Evolutionary conservation across 441 rosid species (phyloP).

Genomic region (Raphanus hybrid): DNA sequence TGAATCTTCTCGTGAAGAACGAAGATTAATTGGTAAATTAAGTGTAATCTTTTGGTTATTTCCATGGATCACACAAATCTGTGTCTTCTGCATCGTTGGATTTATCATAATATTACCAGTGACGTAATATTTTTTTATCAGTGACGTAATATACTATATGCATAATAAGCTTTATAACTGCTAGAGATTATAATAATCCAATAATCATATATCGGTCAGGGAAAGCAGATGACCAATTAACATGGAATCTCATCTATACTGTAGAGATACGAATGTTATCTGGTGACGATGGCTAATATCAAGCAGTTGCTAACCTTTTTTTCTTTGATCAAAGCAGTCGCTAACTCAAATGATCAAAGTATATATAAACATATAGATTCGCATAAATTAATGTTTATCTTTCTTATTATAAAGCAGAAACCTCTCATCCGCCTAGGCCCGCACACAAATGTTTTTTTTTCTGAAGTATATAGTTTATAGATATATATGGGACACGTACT

Average conservation of each 20-base stretch:
- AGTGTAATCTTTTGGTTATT: constrained; percentile 33
- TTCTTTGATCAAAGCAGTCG: too few species aligned
- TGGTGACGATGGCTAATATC: too few species aligned
- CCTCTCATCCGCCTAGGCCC: not conserved
- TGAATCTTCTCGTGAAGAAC: constrained; percentile 41
- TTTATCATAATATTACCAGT: not conserved
- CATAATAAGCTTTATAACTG: not conserved
- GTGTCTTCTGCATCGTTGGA: constrained; percentile 14
- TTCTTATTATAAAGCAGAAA: too few species aligned
- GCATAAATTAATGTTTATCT: too few species aligned
- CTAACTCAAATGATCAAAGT: too few species aligned
- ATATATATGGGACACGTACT: not conserved
- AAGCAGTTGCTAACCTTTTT: too few species aligned
- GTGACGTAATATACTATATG: constrained; percentile 2
- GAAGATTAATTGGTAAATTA: constrained; percentile 24
- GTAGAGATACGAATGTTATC: not conserved
- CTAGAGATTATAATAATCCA: not conserved
- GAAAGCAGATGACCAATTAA: not conserved
- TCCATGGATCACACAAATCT: constrained; percentile 22
- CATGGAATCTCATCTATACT: not conserved
- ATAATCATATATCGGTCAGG: constrained; percentile 3
- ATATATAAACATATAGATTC: too few species aligned
- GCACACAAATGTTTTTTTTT: not conserved
- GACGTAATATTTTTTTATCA: not conserved
- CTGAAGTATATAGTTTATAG: not conserved